phyloP scores from a whole-genome alignment of 352 stramenopile species.

The Globisporangium spiculum region DNA sequence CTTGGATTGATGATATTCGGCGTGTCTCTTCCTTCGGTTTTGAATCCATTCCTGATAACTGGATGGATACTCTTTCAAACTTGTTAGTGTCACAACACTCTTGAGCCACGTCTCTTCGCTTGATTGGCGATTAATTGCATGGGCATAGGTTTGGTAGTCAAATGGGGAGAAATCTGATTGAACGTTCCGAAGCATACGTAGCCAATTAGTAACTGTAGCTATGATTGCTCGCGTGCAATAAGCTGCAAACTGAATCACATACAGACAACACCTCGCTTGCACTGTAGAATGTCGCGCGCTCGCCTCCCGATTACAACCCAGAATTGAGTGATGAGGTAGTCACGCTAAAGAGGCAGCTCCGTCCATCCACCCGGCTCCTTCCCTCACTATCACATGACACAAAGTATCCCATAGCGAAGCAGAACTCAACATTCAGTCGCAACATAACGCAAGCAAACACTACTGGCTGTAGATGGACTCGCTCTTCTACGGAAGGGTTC shows the following conservation, averaged over 20 bases:
- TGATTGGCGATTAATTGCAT: too few species aligned
- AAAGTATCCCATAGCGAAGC: background rate
- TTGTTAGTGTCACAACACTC: too few species aligned
- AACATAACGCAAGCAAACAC: background rate
- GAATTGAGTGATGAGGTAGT: background rate
- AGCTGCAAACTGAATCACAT: background rate
- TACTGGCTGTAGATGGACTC: background rate
- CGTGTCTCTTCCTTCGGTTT: constrained; percentile 5
- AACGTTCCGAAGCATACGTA: background rate
- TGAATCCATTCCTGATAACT: background rate
- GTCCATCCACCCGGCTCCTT: background rate
- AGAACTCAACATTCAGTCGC: background rate
- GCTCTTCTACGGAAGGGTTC: background rate
- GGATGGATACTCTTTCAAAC: background rate
- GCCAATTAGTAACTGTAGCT: background rate
- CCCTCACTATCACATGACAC: background rate
- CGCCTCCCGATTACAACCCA: background rate
- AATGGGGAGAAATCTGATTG: background rate
- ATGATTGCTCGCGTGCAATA: background rate
- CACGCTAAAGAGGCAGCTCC: background rate
- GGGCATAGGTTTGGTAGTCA: too few species aligned
- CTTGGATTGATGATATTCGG: background rate
- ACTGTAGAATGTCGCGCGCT: background rate
- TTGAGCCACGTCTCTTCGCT: too few species aligned
- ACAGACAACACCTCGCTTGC: background rate